Evolutionary conservation across 108 stramenopile species (phyloP), one percentile per base, ranked within the genome.

Genomic region (Fragilaria crotonensis): DNA sequence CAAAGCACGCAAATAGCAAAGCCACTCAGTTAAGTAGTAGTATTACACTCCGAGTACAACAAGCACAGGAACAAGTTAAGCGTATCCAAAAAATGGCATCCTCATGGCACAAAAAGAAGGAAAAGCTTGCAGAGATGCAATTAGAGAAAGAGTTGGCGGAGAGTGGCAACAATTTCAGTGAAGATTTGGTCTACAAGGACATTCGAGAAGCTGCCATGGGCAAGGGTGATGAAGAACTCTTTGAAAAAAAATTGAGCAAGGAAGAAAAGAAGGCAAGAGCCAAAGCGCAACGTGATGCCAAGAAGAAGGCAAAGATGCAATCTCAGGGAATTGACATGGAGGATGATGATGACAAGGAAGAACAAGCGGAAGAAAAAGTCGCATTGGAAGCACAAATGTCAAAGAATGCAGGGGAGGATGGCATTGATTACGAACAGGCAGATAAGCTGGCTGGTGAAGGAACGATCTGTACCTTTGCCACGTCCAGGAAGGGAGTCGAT

Each of bases 181-280:
- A 41, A 41, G 36, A 41, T 26, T 33, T 67, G 14, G 63, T 45
- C 11, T 11, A 14, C 4, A 52, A 76, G 29, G 93, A 89, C 52
- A 56, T 71, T 21, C 82, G 87, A 23, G 94, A 72, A 36, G 84
- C 88, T 0, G 94, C 94, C 49, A 90, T 91, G 90, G 94, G 94
- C 30, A 78, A 91, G 57, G 94, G 94, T 7, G 94, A 91, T 58
- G 86, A 85, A 19, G 86, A 91, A 58, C 64, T 95, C 44, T 95
- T 85, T 60, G 94, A 90, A 60, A 91, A 91, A 78, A 95, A 95
- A 71, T 36, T 92, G 60, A 72, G 72, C 57, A 95, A 95, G 62
- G 94, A 93, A 62, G 94, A 92, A 66, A 92, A 92, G 78, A 96
- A 96, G 67, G 89, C 90, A 1, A 53, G 69, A n/a, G 83, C 84